These are phyloP conservation scores for Annulohypoxylon bovei DNA, from an alignment of 495 filamentous ascomycete genomes.

Conservation along the genomic window DNA sequence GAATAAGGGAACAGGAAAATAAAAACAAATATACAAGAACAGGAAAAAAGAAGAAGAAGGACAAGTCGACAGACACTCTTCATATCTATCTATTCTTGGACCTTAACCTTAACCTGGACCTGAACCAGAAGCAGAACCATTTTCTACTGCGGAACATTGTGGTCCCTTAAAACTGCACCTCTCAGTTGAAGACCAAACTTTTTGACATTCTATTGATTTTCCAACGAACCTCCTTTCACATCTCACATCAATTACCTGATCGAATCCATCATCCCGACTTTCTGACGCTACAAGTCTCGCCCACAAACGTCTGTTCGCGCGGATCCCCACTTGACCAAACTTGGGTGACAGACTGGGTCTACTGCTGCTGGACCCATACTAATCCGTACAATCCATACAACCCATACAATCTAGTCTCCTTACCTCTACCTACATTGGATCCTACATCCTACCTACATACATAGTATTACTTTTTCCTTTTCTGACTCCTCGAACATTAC, in stretches of 20 bases:
- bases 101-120: not conserved
- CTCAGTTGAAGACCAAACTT: constrained; percentile 40
- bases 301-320: constrained; percentile 42
- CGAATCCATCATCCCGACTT: constrained; percentile 36
- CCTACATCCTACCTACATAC: constrained; percentile 34
- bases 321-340: constrained; percentile 35
- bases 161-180: constrained; percentile 25
- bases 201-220: not conserved
- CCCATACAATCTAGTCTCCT: constrained; percentile 25
- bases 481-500: constrained; percentile 21
- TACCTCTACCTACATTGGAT: constrained; percentile 12
- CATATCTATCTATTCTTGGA: not conserved
- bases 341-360: constrained; percentile 4
- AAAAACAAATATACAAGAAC: not conserved
- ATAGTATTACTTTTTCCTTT: constrained; percentile 31
- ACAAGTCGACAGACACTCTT: constrained; percentile 21
- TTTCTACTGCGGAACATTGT: constrained; percentile 25
- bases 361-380: not conserved
- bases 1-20: constrained; percentile 2
- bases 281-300: constrained; percentile 45
- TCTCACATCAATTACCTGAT: constrained; percentile 34
- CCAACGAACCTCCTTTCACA: constrained; percentile 12
- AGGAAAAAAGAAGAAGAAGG: constrained; percentile 20
- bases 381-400: not conserved
- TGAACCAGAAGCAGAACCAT: too few relatives aligned